A percentile compares a stretch with the other conserved stretches of the same genome.
These are phyloP conservation scores for Cudoniella acicularis DNA, from an alignment of 495 filamentous ascomycete genomes.

Conservation along the genomic window DNA sequence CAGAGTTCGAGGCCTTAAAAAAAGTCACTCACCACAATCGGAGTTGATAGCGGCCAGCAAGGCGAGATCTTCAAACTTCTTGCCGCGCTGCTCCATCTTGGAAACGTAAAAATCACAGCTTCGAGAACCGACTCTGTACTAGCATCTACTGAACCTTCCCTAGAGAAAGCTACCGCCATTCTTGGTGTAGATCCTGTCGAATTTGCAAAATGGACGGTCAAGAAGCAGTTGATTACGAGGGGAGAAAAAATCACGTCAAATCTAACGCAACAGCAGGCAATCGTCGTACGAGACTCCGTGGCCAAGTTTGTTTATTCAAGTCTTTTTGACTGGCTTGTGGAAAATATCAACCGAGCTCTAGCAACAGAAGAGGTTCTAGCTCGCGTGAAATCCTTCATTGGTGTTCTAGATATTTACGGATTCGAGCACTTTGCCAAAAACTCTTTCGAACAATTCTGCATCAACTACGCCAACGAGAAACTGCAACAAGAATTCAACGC, in stretches of 20 bases:
- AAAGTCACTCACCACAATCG: constrained; percentile 82
- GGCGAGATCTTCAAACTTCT: constrained; percentile 85
- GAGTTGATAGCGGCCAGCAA: constrained; percentile 71
- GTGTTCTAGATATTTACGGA: constrained; percentile 98
- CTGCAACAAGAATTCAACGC: constrained; percentile 99
- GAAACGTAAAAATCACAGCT: constrained; percentile 91
- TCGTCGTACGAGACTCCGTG: constrained; percentile 94
- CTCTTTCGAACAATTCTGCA: constrained; percentile 99
- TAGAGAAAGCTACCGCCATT: constrained; percentile 78
- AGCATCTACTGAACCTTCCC: constrained; percentile 71
- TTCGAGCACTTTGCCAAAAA: constrained; percentile 99
- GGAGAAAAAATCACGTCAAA: constrained; percentile 98
- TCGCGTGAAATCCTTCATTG: constrained; percentile 89
- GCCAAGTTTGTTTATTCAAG: constrained; percentile 99
- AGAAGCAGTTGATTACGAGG: constrained; percentile 95
- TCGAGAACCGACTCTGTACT: constrained; percentile 84
- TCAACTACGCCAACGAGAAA: constrained; percentile 99
- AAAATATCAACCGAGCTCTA: constrained; percentile 86
- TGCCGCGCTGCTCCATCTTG: constrained; percentile 88
- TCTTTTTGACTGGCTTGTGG: constrained; percentile 97
- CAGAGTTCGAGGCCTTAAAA: constrained; percentile 87
- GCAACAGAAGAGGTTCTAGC: constrained; percentile 83
- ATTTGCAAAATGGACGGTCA: constrained; percentile 98
- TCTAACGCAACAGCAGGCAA: constrained; percentile 87
- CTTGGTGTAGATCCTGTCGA: constrained; percentile 82